Evolutionary conservation across 106 monocot genomes (phyloP).

Genomic region (Apostasia ramifera): DNA sequence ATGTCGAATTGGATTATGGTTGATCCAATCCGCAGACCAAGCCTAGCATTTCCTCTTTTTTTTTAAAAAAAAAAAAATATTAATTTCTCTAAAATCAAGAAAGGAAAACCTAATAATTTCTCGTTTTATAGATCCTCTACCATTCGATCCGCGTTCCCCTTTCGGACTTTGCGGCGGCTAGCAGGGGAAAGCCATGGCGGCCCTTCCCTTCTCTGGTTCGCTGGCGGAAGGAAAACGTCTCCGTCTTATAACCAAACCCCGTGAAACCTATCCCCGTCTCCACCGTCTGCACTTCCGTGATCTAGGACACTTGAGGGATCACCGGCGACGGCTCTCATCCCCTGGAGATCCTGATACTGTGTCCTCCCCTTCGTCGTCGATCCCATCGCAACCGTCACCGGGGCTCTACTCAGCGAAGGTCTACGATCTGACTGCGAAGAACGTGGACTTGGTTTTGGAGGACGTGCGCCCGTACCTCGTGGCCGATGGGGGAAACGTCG

Average conservation of each 20-base stretch:
- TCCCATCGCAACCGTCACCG: constrained; percentile 17
- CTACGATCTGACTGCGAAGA: constrained; percentile 67
- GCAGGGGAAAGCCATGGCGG: neutral
- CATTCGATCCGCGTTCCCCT: too few species aligned
- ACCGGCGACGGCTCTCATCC: neutral
- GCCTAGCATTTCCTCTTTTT: too few species aligned
- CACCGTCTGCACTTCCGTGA: neutral
- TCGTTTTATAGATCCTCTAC: too few species aligned
- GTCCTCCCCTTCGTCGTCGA: constrained; percentile 8
- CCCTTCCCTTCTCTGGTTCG: constrained; percentile 1
- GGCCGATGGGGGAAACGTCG: constrained; percentile 84
- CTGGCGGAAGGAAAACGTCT: neutral
- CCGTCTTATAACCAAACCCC: neutral
- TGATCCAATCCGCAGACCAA: too few species aligned
- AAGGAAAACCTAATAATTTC: too few species aligned
- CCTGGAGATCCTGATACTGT: neutral
- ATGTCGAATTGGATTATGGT: too few species aligned
- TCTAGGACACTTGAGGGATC: neutral
- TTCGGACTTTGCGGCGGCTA: too few species aligned
- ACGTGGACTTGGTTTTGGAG: constrained; percentile 84
- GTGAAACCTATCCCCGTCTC: constrained; percentile 4
- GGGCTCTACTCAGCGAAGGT: constrained; percentile 59
- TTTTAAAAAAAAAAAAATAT: too few species aligned
- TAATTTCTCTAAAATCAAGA: too few species aligned
- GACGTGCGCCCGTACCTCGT: constrained; percentile 90